Evolutionary conservation across 179 eudicot genomes (phyloP), one percentile per base, ranked within the genome.

Genomic region (Gypsophila paniculata): DNA sequence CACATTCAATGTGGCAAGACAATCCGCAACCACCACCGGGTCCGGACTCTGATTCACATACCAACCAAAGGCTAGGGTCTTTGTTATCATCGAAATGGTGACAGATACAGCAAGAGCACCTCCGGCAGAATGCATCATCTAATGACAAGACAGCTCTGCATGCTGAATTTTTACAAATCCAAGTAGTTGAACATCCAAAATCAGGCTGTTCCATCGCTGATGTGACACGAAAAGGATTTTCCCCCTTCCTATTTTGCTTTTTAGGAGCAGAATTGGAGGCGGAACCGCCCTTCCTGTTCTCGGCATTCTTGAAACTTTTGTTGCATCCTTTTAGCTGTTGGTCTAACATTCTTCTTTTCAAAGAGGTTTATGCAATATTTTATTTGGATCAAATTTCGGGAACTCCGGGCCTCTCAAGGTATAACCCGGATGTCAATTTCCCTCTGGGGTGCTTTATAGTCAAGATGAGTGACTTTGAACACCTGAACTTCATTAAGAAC

Each of bases 61-160:
- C 87, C 78, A 94, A 77, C 97, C 99, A 94, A 73, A 91, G 94
- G 81, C 92, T 94, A 9, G 97, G 94, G 82, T 94, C 97, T 83
- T 91, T 94, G 61, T 91, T 91, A 73, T 89, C 96, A 82, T 94
- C 99, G 81, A 87, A 94, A 61, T 39, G 71, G 80, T 88, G 96
- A 76, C 97, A 94, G 25, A 94, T 91, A 83, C 94, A 89, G 77
- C 99, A 94, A 29, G 97, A 94, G 77, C 99, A 94, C 83, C 97
- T 88, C 83, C 83, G 82, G 81, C 99, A 91, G 72, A 89, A 94
- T 10, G 80, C 74, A 70, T 85, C 85, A 65, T 83, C 84, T 8
- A 75, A 69, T 2, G 91, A 77, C 72, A 90, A 70, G 72, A 74
- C 69, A 49, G 96, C 92, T 74, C 87, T 80, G 65, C 97, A 90